Conservation (phyloP, 2,329 filamentous ascomycete species). For the Berkeleyomyces rouxiae region DNA sequence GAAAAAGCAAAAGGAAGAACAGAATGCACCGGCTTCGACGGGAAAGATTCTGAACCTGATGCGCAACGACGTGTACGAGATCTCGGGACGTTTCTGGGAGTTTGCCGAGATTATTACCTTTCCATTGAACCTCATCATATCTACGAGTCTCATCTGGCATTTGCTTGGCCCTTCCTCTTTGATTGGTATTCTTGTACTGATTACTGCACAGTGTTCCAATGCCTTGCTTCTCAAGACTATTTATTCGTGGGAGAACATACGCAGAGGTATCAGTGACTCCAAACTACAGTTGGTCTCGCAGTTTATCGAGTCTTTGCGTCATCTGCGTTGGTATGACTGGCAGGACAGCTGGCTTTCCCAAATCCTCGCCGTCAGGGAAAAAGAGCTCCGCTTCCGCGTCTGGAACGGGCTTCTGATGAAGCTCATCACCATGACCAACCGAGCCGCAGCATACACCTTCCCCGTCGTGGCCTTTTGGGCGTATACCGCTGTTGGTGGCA, state of each 20-base stretch:
- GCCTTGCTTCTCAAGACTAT: slow-evolving; percentile 38
- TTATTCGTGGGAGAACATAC: slow-evolving; percentile 42
- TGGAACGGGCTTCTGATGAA: slow-evolving; percentile 45
- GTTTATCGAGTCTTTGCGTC: slow-evolving; percentile 72
- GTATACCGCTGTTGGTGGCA: slow-evolving; percentile 55
- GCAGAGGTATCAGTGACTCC: slow-evolving; percentile 57
- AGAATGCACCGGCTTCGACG: slow-evolving; percentile 43
- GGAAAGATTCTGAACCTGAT: slow-evolving; percentile 84
- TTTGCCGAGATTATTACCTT: slow-evolving; percentile 59
- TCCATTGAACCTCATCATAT: slow-evolving; percentile 59
- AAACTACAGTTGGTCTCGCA: slow-evolving; percentile 69
- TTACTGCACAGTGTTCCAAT: slow-evolving; percentile 44
- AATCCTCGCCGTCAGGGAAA: slow-evolving; percentile 50
- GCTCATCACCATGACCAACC: slow-evolving; percentile 51
- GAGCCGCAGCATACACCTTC: slow-evolving; percentile 55
- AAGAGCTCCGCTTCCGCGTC: slow-evolving; percentile 49
- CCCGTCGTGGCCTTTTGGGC: slow-evolving; percentile 68
- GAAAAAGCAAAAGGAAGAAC: slow-evolving; percentile 9
- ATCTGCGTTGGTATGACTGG: slow-evolving; percentile 71
- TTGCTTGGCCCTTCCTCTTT: slow-evolving; percentile 61
- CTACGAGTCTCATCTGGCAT: slow-evolving; percentile 55
- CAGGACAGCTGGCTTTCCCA: slow-evolving; percentile 55
- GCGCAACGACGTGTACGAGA: slow-evolving; percentile 65
- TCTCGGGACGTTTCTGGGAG: slow-evolving; percentile 78
- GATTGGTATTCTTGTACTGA: slow-evolving; percentile 46